Conservation (phyloP, 495 filamentous ascomycete genomes). For the Penicillium soppii region DNA sequence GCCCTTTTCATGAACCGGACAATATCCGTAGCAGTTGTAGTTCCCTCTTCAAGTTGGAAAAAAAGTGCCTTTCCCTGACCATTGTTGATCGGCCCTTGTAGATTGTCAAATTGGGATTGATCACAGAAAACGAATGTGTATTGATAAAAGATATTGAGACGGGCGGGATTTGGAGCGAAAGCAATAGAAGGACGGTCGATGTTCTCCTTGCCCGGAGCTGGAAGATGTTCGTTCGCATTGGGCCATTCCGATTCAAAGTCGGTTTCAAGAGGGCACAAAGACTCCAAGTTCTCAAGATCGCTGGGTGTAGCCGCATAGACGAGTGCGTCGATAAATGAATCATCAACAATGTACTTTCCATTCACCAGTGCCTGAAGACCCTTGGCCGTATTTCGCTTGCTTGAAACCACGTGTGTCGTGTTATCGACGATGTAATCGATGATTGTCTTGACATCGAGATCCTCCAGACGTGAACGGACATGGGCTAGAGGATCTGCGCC, state of each 20-base stretch:
- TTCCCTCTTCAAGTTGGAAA: constrained; percentile 57
- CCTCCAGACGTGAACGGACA: constrained; percentile 65
- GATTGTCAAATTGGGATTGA: constrained; percentile 70
- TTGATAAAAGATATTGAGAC: constrained; percentile 75
- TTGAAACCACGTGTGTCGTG: constrained; percentile 86
- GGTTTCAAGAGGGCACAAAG: constrained; percentile 66
- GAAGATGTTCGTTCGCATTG: constrained; percentile 65
- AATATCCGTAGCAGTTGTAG: constrained; percentile 74
- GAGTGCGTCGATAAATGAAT: constrained; percentile 70
- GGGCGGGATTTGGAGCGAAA: constrained; percentile 65
- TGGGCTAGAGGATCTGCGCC: constrained; percentile 62
- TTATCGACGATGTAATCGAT: constrained; percentile 63
- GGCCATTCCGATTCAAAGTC: constrained; percentile 88
- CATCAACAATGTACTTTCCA: constrained; percentile 75
- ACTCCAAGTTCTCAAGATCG: constrained; percentile 51
- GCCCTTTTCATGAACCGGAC: constrained; percentile 72
- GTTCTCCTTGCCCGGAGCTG: constrained; percentile 73
- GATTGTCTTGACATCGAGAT: constrained; percentile 83
- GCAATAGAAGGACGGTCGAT: constrained; percentile 56
- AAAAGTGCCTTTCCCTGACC: constrained; percentile 81
- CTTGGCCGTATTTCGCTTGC: constrained; percentile 85
- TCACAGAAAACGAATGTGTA: constrained; percentile 90
- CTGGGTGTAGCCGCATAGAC: constrained; percentile 63
- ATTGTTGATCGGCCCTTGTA: constrained; percentile 70
- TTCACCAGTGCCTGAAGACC: constrained; percentile 86